Base-by-base conservation (phyloP, 805 yeast genomes). In the Nakazawaea laoshanensis region DNA sequence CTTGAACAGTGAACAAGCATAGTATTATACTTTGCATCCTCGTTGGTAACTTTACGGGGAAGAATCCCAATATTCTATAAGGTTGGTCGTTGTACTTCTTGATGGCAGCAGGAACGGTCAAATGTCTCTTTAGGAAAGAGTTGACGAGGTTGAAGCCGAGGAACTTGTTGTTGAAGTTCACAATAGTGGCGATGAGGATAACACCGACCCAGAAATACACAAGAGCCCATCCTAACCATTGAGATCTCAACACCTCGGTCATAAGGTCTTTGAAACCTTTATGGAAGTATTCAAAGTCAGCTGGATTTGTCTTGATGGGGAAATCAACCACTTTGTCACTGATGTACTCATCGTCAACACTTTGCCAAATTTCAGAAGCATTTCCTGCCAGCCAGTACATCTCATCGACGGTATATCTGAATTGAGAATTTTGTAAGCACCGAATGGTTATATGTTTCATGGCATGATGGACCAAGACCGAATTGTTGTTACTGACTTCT, bases 141-240 rank as follows among this genome's bases (percentile, higher is more conserved):
- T 24, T 27, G n/a, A 28, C 9, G 8, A 27, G 24, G 53, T 38
- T 57, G 10, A 13, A 20, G 20, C 23, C 27, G 9, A 33, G 3
- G 29, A 16, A 20, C 20, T 24, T 30, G 5, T 13, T 20, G n/a
- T 33, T 37, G 15, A 34, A n/a, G 31, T 64, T 57, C 31, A 44
- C 33, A 2, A 59, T 7, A 2, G 63, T 52, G 0, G 56, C 57
- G 2, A 59, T 23, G 0, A 47, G 27, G 17, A 65, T 32, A 11
- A 65, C 41, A 5, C 52, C 45, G 0, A 47, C 48, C 70, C 70
- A 65, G 36, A 50, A 65, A 36, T 60, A 60, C 17, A 63, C 49
- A 24, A 50, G 45, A n/a, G 69, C 71, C 70, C 70, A 65, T 8
- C 66, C 68, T 32, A 55, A 56, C 46, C 63, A 39, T 27, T 44